A percentile compares a stretch with the other conserved stretches of the same genome.
These are phyloP conservation scores for Berberis vulgaris DNA, from an alignment of 164 flowering plant genomes.

Conservation along the genomic window DNA sequence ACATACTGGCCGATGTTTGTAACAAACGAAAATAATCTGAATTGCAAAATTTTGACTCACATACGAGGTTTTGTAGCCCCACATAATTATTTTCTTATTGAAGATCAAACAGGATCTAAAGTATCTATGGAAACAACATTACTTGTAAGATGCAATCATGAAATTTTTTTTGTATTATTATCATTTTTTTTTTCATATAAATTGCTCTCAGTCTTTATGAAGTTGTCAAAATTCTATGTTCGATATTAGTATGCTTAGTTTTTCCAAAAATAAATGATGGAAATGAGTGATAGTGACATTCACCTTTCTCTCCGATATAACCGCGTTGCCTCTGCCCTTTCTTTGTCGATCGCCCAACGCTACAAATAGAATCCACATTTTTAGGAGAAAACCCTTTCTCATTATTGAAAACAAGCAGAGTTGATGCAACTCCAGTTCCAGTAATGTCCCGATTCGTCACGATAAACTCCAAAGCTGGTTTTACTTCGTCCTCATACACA, in stretches of 20 bases:
- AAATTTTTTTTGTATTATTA: too few relatives aligned
- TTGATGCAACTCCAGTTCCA: conserved; percentile 45
- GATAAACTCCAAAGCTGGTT: conserved; percentile 52
- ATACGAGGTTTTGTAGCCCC: too few relatives aligned
- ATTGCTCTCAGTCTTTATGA: too few relatives aligned
- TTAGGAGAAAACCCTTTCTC: conserved; percentile 49
- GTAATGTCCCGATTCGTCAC: conserved; percentile 52
- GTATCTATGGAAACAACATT: too few relatives aligned
- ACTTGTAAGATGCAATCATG: too few relatives aligned
- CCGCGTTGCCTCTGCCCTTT: conserved; percentile 44
- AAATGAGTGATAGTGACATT: conserved; percentile 2
- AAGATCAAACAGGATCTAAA: too few relatives aligned
- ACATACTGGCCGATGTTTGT: too few relatives aligned
- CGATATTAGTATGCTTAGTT: neutral
- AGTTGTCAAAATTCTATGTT: neutral
- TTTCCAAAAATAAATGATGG: neutral
- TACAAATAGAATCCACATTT: conserved; percentile 58
- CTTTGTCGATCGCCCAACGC: conserved; percentile 58
- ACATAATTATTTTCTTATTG: neutral
- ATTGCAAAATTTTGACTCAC: too few relatives aligned
- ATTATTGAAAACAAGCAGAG: conserved; percentile 52
- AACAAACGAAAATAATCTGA: too few relatives aligned
- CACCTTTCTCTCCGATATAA: conserved; percentile 58
- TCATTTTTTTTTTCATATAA: neutral
- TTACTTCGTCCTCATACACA: conserved; percentile 35